Base-by-base conservation (phyloP, 768 basidiomycete genomes). In the Lactifluus volemus region DNA sequence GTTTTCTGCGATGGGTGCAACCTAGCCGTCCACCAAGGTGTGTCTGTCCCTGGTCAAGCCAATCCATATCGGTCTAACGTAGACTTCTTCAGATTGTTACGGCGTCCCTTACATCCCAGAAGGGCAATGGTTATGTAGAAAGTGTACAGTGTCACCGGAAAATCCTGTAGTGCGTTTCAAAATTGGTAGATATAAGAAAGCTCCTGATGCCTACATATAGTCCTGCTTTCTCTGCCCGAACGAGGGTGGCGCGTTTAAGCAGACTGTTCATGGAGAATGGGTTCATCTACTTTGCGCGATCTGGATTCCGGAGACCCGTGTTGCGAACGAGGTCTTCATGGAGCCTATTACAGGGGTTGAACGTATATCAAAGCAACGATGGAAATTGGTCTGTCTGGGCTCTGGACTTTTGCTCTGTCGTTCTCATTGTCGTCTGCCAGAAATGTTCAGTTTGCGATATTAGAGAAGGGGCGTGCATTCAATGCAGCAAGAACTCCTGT, bases 1-100 rank as follows among this genome's bases (percentile, higher is more conserved):
- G 95, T 99, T 5, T 99, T 99, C 69, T 99, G 97, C 71, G 97
- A 99, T 70, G 97, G 96, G 0, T 99, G 97, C 72, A 98, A 98
- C 73, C 76, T 99, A 30, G 97, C 97, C 10, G 97, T 99, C n/a
- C 97, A 99, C 76, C 97, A 99, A 81, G 95, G 95, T 90, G 61
- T 55, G 81, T 66, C 4, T 14, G 34, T 17, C 17, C 51, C 11
- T 30, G 10, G 5, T 21, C n/a, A 44, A 44, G 41, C 14, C 10
- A 44, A n/a, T 19, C 29, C 34, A 44, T 58, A 44, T 17, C 17
- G 15, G 5, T 29, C 58, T 30, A 61, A 48, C n/a, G 0, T 11
- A 6, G 7, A 30, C 21, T 49, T 36, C 7, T 34, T 3, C 65
- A 97, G 97, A 99, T 71, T 99, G 97, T 69, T 99, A 99, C 69